Percentiles rank a stretch among this genome's conserved stretches.
Conservation (phyloP, 2,329 filamentous ascomycete species). For the Pseudogymnoascus verrucosus region DNA sequence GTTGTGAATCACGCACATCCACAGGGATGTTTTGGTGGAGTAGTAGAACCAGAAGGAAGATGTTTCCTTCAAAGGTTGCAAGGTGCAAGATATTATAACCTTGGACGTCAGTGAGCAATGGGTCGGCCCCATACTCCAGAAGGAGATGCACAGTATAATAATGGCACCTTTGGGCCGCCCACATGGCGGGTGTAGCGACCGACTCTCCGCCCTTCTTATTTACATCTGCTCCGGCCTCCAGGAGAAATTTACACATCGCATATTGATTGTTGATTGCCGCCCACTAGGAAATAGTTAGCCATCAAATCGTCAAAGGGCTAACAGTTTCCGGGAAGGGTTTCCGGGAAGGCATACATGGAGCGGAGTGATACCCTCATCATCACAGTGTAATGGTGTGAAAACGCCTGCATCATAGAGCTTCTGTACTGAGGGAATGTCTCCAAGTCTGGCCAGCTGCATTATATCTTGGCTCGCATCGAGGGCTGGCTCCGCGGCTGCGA, state of each 20-base stretch:
- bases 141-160: conserved; percentile 95
- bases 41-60: conserved; percentile 78
- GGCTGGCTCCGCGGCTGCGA: conserved; percentile 20
- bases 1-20: conserved; percentile 79
- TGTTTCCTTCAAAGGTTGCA: conserved; percentile 93
- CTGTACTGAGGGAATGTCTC: conserved; percentile 80
- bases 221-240: conserved; percentile 70
- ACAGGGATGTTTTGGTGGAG: conserved; percentile 94
- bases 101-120: conserved; percentile 84
- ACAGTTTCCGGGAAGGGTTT: too few species aligned
- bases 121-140: conserved; percentile 84
- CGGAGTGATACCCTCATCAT: conserved; percentile 91
- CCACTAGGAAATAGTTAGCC: conserved; percentile 55
- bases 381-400: conserved; percentile 72
- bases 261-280: conserved; percentile 98
- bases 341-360: conserved; percentile 65
- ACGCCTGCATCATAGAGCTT: conserved; percentile 79
- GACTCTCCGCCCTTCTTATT: conserved; percentile 96
- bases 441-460: conserved; percentile 88
- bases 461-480: conserved; percentile 61
- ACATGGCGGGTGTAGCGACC: conserved; percentile 86
- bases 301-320: conserved; percentile 1
- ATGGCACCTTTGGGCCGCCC: conserved; percentile 93
- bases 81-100: conserved; percentile 98
- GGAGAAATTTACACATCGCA: conserved; percentile 90